phyloP scores from a whole-genome alignment of 2,329 filamentous ascomycete genomes.

The Diplodia sapinea region DNA sequence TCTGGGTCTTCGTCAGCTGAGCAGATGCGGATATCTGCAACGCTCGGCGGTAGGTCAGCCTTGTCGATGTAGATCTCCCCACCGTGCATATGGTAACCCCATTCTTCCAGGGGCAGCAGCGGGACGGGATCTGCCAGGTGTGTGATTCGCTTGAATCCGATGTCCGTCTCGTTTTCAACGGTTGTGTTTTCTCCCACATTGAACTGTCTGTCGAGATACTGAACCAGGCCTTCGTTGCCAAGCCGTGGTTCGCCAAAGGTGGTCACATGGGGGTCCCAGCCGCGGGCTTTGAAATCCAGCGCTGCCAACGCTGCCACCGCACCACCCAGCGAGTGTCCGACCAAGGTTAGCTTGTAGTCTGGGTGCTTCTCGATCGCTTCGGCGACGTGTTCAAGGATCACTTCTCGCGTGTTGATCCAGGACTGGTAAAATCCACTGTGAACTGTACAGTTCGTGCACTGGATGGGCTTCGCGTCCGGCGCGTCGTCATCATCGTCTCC shows the following conservation, averaged over 20 bases:
- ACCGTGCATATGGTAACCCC: slow-evolving; percentile 84
- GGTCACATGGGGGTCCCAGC: slow-evolving; percentile 77
- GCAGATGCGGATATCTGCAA: slow-evolving; percentile 74
- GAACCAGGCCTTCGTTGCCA: slow-evolving; percentile 60
- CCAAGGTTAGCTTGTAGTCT: slow-evolving; percentile 74
- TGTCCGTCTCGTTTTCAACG: slow-evolving; percentile 33
- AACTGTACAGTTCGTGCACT: slow-evolving; percentile 86
- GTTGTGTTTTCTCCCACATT: slow-evolving; percentile 36
- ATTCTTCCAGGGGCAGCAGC: slow-evolving; percentile 81
- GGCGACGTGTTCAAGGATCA: slow-evolving; percentile 71
- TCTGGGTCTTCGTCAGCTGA: slow-evolving; percentile 70
- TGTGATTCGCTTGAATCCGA: slow-evolving; percentile 76
- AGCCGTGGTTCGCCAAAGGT: slow-evolving; percentile 88
- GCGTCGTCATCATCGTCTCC: slow-evolving; percentile 45
- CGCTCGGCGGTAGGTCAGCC: slow-evolving; percentile 68
- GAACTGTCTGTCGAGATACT: slow-evolving; percentile 63
- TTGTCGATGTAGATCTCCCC: slow-evolving; percentile 89
- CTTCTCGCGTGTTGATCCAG: slow-evolving; percentile 75
- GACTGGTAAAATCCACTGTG: slow-evolving; percentile 88
- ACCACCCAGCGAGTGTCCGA: slow-evolving; percentile 91
- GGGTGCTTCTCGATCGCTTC: slow-evolving; percentile 67
- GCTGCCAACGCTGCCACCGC: slow-evolving; percentile 88
- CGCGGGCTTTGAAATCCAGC: slow-evolving; percentile 78
- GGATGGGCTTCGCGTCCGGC: slow-evolving; percentile 49
- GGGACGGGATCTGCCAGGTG: slow-evolving; percentile 89